A percentile compares a stretch with the other conserved stretches of the same genome.
phyloP scores from a whole-genome alignment of 805 yeast genomes.

The Zygosaccharomyces siamensis region DNA sequence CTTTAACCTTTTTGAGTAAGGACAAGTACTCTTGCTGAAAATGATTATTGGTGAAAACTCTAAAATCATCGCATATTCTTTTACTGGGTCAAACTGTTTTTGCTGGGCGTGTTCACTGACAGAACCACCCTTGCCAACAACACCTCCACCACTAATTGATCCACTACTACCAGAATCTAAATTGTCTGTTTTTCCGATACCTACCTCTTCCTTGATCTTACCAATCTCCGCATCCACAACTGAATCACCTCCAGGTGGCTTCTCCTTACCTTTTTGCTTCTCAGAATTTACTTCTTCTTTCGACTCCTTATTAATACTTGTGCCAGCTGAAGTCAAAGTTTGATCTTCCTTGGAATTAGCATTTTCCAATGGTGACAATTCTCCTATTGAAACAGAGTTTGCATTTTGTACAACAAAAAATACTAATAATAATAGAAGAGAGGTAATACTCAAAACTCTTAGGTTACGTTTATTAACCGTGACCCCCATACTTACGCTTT shows the following conservation, averaged over 20 bases:
- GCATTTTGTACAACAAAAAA: constrained; percentile 29
- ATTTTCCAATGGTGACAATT: constrained; percentile 1
- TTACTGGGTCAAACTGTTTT: constrained; percentile 44
- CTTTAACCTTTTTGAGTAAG: constrained; percentile 70
- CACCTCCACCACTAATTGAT: constrained; percentile 7
- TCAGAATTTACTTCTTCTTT: background rate
- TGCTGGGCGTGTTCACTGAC: constrained; percentile 15
- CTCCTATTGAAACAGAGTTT: constrained; percentile 11
- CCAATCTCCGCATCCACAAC: constrained; percentile 19
- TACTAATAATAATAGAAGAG: constrained; percentile 23
- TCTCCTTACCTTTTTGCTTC: constrained; percentile 2
- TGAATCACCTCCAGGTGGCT: constrained; percentile 7
- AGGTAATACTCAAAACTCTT: constrained; percentile 27
- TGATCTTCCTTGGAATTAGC: constrained; percentile 1
- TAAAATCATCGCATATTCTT: constrained; percentile 54
- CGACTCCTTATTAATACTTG: constrained; percentile 8
- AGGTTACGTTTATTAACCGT: constrained; percentile 26
- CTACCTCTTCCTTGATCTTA: constrained; percentile 20
- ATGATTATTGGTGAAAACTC: constrained; percentile 60
- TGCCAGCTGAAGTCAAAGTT: constrained; percentile 10
- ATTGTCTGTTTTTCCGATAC: constrained; percentile 5
- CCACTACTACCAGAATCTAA: constrained; percentile 6
- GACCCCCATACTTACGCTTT: constrained; percentile 5
- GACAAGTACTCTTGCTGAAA: constrained; percentile 57
- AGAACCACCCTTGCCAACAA: constrained; percentile 13